Percentiles rank a stretch among this genome's conserved stretches.
Evolutionary conservation across 164 flowering plant genomes (phyloP).

Genomic region (Stephania japonica): DNA sequence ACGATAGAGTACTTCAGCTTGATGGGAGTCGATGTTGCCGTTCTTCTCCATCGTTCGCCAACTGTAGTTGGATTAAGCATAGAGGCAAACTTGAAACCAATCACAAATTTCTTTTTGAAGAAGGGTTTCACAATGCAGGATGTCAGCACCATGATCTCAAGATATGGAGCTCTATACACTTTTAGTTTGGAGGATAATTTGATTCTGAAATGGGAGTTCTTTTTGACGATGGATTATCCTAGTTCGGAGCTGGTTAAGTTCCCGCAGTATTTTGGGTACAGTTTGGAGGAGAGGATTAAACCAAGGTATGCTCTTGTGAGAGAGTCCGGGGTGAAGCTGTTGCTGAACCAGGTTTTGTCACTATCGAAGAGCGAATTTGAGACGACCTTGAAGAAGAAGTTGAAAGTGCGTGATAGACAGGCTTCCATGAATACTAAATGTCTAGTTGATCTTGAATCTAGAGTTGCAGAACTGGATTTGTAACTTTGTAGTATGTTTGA

Average conservation of each 20-base stretch:
- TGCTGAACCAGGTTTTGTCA: conserved; percentile 71
- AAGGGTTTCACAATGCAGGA: conserved; percentile 57
- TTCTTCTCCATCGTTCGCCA: conserved; percentile 55
- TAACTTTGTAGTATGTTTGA: neutral
- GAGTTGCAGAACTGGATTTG: conserved; percentile 10
- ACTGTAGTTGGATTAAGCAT: conserved; percentile 80
- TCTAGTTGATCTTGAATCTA: conserved; percentile 9
- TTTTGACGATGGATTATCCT: conserved; percentile 63
- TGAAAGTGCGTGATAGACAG: conserved; percentile 30
- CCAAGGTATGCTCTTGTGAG: conserved; percentile 57
- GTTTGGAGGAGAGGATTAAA: conserved; percentile 75
- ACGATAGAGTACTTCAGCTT: conserved; percentile 67
- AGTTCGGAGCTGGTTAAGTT: conserved; percentile 67
- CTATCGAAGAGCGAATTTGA: conserved; percentile 40
- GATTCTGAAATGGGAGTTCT: conserved; percentile 81
- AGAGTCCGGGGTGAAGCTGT: conserved; percentile 49
- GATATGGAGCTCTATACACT: conserved; percentile 76
- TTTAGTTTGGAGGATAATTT: conserved; percentile 35
- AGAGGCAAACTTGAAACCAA: conserved; percentile 68
- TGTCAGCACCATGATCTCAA: conserved; percentile 60
- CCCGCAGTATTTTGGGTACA: conserved; percentile 89
- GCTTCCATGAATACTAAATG: conserved; percentile 3
- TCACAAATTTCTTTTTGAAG: conserved; percentile 38
- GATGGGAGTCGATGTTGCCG: conserved; percentile 54
- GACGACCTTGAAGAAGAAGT: conserved; percentile 22